These are phyloP conservation scores for Fallopia convolvulus DNA, from an alignment of 148 eudicot species.

Conservation along the genomic window DNA sequence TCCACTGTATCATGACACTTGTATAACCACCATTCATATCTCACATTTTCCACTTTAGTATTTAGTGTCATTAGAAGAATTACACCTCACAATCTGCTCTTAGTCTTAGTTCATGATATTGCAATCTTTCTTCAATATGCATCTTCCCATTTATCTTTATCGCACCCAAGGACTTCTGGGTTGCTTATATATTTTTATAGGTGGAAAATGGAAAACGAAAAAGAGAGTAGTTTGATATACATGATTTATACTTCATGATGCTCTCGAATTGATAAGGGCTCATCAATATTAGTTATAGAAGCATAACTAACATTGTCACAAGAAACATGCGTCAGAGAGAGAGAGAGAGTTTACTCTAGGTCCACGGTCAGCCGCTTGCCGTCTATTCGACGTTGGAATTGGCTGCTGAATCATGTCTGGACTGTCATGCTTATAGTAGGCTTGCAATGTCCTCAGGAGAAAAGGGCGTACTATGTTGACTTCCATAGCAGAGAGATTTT, in stretches of 20 bases:
- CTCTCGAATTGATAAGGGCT: background rate
- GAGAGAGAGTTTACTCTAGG: slow-evolving; percentile 59
- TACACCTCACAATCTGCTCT: background rate
- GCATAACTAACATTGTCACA: background rate
- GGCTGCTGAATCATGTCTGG: slow-evolving; percentile 79
- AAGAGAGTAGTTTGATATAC: background rate
- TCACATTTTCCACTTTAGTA: background rate
- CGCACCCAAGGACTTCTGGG: background rate
- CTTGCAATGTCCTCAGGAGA: slow-evolving; percentile 68
- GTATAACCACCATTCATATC: background rate
- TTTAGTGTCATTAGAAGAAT: background rate
- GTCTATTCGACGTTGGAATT: slow-evolving; percentile 34
- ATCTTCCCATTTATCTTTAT: background rate
- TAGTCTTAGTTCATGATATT: background rate
- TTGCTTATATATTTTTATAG: background rate
- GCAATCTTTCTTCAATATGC: background rate
- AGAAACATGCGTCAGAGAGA: background rate
- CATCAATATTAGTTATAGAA: background rate
- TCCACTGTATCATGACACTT: background rate
- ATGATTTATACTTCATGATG: background rate
- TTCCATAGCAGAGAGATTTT: slow-evolving; percentile 93
- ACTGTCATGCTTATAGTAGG: slow-evolving; percentile 78
- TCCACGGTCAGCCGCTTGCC: slow-evolving; percentile 62
- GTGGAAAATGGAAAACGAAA: background rate
- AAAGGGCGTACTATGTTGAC: slow-evolving; percentile 92